Percentiles rank a stretch among this genome's conserved stretches.
phyloP scores from a whole-genome alignment of 441 rosid genomes.

The Theobroma grandiflorum region DNA sequence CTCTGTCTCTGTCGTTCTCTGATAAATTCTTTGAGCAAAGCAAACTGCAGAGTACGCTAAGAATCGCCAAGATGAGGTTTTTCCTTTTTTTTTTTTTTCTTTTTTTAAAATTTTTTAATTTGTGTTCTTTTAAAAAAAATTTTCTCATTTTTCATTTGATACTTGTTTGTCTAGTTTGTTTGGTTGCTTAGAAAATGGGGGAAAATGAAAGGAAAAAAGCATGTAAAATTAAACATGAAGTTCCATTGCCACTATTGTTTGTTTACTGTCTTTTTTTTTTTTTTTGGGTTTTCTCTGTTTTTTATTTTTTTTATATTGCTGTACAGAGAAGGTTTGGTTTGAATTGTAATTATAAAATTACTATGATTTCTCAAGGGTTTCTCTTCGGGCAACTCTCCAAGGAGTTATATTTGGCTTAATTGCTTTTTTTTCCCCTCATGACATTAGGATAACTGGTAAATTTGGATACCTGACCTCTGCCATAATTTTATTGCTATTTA shows the following conservation, averaged over 20 bases:
- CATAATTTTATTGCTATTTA: neutral
- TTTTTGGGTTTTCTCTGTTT: neutral
- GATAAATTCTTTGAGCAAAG: neutral
- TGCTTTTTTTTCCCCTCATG: neutral
- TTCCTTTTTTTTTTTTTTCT: neutral
- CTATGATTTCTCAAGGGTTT: neutral
- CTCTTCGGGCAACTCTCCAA: neutral
- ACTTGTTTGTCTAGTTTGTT: neutral
- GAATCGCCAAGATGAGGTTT: conserved; percentile 18
- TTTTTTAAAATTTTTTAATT: neutral
- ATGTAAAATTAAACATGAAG: neutral
- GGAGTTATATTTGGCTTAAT: neutral
- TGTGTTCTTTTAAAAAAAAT: no score
- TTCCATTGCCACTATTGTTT: neutral
- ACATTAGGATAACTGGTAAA: neutral
- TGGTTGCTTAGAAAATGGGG: conserved; percentile 16
- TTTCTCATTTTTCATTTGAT: neutral
- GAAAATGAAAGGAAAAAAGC: neutral
- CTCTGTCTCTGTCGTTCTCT: neutral
- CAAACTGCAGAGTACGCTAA: neutral
- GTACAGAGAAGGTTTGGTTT: neutral
- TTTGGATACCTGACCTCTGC: neutral
- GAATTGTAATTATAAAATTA: neutral
- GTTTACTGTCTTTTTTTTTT: neutral
- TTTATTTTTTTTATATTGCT: neutral